Evolutionary conservation across 2,329 filamentous ascomycete species (phyloP), one percentile per base, ranked within the genome.

Genomic region (Bipolaris victoriae): DNA sequence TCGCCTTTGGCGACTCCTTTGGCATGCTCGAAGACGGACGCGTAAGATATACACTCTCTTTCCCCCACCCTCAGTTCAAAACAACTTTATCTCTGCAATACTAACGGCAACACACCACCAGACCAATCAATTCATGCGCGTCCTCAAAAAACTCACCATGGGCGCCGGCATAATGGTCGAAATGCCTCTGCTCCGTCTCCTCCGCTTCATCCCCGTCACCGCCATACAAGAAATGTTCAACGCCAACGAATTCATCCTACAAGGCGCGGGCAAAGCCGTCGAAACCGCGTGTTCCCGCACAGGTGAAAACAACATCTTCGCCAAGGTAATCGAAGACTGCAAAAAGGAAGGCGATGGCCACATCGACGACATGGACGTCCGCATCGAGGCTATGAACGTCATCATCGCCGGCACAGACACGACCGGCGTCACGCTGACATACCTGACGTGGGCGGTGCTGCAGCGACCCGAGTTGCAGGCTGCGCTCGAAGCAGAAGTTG

Each of bases 1-100:
- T 79, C 9, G 71, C 74, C 29, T 79, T 79, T 55, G 77, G 78
- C 7, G 73, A 78, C 48, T 72, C 67, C 0, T 79, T 79, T 48
- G 62, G 70, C 16, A 77, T 76, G 63, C 55, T 79, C 3, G 76
- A 79, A 52, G 63, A 56, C 10, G 78, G 77, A 24, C 46, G 73
- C 46, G 75, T 76, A 57, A 61, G 73, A 22, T 15, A 22, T 15
- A 26, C 10, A 20, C 7, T 24, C n/a, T 3, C 13, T 26, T 26
- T 29, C 26, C 26, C 26, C 26, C 26, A 7, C 26, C 26, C 26
- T 4, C 3, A 24, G 5, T 26, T 24, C 22, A 24, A 24, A 24
- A 4, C 22, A 26, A 26, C 24, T 6, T 6, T 7, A 7, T 26
- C 7, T 26, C 24, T 7, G 7, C 24, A 2, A 26, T 7, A 6